phyloP scores from a whole-genome alignment of 2,329 filamentous ascomycete species.

The Xylariaceae sp. region DNA sequence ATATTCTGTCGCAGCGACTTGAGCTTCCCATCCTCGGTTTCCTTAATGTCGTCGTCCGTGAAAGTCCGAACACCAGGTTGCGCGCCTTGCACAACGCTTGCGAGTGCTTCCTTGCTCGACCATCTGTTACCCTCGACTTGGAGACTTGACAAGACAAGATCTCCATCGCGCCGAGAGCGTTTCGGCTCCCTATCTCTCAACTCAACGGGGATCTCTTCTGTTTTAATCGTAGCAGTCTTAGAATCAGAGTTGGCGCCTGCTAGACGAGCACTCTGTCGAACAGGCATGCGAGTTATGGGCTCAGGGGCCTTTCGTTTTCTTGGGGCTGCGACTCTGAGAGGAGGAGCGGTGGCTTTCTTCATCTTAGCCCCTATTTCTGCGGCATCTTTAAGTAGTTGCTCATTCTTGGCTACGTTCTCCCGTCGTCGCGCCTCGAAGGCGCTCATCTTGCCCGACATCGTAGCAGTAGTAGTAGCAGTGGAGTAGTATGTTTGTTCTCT shows the following conservation, averaged over 20 bases:
- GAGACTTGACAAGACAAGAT: constrained; percentile 70
- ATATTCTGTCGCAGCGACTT: constrained; percentile 70
- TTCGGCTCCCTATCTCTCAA: constrained; percentile 51
- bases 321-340: constrained; percentile 39
- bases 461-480: too few relatives aligned
- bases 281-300: constrained; percentile 47
- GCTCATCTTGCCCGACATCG: constrained; percentile 51
- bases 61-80: constrained; percentile 82
- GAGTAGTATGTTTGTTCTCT: too few relatives aligned
- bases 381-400: constrained; percentile 66
- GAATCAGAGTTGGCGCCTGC: constrained; percentile 50
- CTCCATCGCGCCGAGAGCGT: constrained; percentile 46
- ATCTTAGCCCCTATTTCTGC: constrained; percentile 64
- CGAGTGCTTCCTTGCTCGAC: constrained; percentile 61
- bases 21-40: constrained; percentile 71
- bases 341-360: constrained; percentile 53
- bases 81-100: constrained; percentile 58
- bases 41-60: constrained; percentile 72
- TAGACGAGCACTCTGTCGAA: constrained; percentile 53
- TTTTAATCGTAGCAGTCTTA: constrained; percentile 42
- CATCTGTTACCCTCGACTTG: constrained; percentile 75
- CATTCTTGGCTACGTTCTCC: constrained; percentile 85
- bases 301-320: constrained; percentile 38
- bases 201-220: constrained; percentile 40
- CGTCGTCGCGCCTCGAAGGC: constrained; percentile 81